Evolutionary conservation across 192 early-diverging fungal species (phyloP).

Genomic region (Neocallimastix lanati): DNA sequence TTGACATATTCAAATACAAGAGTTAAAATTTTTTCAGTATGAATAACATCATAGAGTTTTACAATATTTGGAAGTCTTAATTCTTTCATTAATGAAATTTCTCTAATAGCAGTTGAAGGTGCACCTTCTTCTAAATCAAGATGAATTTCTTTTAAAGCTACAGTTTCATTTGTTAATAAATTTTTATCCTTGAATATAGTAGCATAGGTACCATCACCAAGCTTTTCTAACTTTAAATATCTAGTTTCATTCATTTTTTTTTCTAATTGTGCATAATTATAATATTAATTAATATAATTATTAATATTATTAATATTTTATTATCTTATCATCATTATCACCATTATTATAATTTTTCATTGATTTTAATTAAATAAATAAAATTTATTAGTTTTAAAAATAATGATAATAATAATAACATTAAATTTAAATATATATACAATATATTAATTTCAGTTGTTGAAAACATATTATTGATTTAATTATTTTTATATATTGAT

Average conservation of each 20-base stretch:
- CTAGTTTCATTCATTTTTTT: constrained; percentile 9
- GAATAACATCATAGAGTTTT: constrained; percentile 60
- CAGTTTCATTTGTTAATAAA: constrained; percentile 56
- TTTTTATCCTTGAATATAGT: constrained; percentile 72
- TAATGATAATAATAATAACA: too few species aligned
- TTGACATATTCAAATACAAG: constrained; percentile 79
- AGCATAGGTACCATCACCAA: constrained; percentile 96
- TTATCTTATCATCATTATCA: too few species aligned
- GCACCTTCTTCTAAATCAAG: constrained; percentile 72
- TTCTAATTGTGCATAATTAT: neutral
- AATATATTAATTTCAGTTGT: too few species aligned
- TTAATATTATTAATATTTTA: too few species aligned
- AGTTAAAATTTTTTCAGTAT: constrained; percentile 67
- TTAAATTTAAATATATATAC: too few species aligned
- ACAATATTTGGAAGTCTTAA: constrained; percentile 84
- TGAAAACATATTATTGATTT: too few species aligned
- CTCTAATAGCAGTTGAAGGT: constrained; percentile 91
- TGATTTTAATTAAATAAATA: too few species aligned
- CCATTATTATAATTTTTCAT: too few species aligned
- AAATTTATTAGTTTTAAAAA: too few species aligned
- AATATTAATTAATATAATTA: too few species aligned
- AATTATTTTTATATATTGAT: too few species aligned
- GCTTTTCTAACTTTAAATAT: constrained; percentile 70
- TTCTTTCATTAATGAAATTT: constrained; percentile 96
- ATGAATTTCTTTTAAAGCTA: constrained; percentile 90